Conservation (phyloP, 2,329 filamentous ascomycete species). For the Dactylonectria estremocensis region DNA sequence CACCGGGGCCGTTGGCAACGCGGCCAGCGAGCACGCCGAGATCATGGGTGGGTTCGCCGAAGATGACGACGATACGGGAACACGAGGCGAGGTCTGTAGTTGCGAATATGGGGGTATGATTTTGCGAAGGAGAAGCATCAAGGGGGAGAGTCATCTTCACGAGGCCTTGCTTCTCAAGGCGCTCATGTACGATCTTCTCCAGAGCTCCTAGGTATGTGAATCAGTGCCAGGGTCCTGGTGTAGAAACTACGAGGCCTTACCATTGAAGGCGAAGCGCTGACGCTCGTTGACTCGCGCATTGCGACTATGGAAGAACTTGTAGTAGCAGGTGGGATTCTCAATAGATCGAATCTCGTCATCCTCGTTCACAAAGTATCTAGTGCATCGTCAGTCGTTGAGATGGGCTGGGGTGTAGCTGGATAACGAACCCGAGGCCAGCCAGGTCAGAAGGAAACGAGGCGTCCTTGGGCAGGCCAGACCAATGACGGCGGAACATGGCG, state of each 20-base stretch:
- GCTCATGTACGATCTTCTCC: conserved; percentile 71
- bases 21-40: conserved; percentile 83
- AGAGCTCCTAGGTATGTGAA: conserved; percentile 69
- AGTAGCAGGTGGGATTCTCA: conserved; percentile 76
- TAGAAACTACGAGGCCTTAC: conserved; percentile 60
- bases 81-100: conserved; percentile 67
- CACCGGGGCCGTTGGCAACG: conserved; percentile 73
- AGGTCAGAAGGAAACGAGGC: conserved; percentile 77
- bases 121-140: conserved; percentile 60
- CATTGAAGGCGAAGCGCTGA: conserved; percentile 81
- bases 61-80: conserved; percentile 78
- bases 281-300: conserved; percentile 84
- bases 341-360: conserved; percentile 82
- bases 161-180: conserved; percentile 75
- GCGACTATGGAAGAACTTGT: conserved; percentile 80
- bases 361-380: conserved; percentile 84
- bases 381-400: background rate
- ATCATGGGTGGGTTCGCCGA: conserved; percentile 81
- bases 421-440: conserved; percentile 76
- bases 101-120: conserved; percentile 78
- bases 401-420: background rate
- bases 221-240: background rate
- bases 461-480: conserved; percentile 79
- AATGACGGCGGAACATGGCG: conserved; percentile 80
- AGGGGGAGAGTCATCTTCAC: conserved; percentile 74